Base-by-base conservation (phyloP, 495 filamentous ascomycete genomes). In the Neurospora sp. region DNA sequence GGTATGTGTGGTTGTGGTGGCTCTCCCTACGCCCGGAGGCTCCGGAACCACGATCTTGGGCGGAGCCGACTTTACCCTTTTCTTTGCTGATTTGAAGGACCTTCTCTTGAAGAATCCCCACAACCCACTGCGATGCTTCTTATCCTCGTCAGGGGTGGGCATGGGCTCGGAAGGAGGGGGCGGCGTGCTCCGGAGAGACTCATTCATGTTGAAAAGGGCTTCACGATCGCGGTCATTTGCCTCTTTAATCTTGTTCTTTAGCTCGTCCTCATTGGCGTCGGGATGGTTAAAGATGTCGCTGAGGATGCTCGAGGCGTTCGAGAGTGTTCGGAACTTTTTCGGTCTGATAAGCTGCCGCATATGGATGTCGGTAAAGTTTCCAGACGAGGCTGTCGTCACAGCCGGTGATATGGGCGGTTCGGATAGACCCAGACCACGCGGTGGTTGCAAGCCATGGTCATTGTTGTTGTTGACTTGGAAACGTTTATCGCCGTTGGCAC, bases 181-280 rank as follows among this genome's bases (percentile, higher is more conserved):
- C 1, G 84, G 76, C 4, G 79, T 81, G n/a, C 80, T 81, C 71
- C 78, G 77, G 48, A 87, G 75, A 71, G 85, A 86, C 8, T 84
- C 79, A 35, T 82, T 77, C 39, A 86, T 74, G 1, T 78, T 83
- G 27, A 18, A 16, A 7, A 65, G 27, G 14, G 53, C 53, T 35
- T 65, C 53, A 65, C 53, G 53, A 18, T 80, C 74, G 9, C 73
- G 72, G 14, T 78, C 76, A 41, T 77, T 77, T 22, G 71, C 72
- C 37, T 69, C 71, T 42, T 71, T 79, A 65, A 75, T 78, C 72
- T 73, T 75, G 35, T 69, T 44, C 0, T 71, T 70, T 1, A 81
- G 40, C 2, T 44, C 41, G 12, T 76, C 72, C 44, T 79, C 75
- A 40, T 69, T 70, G n/a, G 69, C 69, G 35, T 78, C 75, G 5